These are phyloP conservation scores for Lactarius akahatsu DNA, from an alignment of 768 basidiomycete species.

Conservation along the genomic window DNA sequence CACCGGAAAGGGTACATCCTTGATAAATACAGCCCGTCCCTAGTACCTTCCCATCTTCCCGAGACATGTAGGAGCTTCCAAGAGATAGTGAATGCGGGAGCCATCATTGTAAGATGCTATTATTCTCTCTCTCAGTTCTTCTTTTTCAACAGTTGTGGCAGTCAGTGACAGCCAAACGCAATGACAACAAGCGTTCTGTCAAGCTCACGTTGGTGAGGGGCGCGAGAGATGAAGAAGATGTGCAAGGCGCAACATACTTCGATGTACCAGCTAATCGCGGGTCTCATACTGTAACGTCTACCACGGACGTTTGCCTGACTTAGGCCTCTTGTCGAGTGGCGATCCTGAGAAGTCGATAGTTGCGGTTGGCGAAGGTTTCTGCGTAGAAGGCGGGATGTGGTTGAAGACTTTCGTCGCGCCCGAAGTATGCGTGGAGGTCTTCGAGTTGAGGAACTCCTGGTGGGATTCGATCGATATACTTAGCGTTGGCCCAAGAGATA, in stretches of 20 bases:
- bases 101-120: not conserved
- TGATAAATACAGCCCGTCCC: not conserved
- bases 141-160: not conserved
- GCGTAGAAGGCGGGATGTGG: no score
- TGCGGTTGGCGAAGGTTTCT: no score
- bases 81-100: not conserved
- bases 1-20: not conserved
- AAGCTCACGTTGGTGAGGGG: not conserved
- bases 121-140: not conserved
- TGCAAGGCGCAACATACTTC: not conserved
- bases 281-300: no score
- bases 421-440: no score
- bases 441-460: no score
- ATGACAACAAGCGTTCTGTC: not conserved
- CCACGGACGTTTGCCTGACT: no score
- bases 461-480: no score
- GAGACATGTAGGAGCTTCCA: conserved; percentile 1
- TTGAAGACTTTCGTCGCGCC: no score
- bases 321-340: no score
- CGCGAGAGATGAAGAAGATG: not conserved
- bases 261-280: not conserved
- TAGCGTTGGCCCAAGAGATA: no score
- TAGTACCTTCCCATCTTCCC: not conserved
- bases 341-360: no score
- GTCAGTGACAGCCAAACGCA: not conserved